Evolutionary conservation across 257 asterid species (phyloP).

Genomic region (Parsonsia alboflavescens): DNA sequence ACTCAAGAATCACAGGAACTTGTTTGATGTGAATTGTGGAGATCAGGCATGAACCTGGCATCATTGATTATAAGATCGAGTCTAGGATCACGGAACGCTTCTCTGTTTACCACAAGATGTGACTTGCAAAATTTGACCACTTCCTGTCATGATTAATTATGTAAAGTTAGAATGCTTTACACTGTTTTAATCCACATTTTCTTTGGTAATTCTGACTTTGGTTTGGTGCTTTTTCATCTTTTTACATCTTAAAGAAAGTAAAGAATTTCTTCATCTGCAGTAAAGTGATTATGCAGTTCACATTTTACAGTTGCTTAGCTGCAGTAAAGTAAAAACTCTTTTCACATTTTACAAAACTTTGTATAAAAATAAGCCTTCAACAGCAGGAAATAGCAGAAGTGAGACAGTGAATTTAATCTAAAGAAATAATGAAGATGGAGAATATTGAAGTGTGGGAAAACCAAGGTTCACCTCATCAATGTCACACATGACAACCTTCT

Average conservation of each 20-base stretch:
- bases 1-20: background rate
- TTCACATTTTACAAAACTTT: conserved; percentile 8
- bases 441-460: background rate
- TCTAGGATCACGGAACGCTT: conserved; percentile 72
- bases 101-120: conserved; percentile 64
- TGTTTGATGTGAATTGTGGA: background rate
- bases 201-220: conserved; percentile 1
- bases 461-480: conserved; percentile 63
- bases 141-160: conserved; percentile 45
- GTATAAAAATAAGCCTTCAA: too few species aligned
- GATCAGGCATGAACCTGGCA: conserved; percentile 52
- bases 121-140: conserved; percentile 90
- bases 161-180: background rate
- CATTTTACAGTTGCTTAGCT: background rate
- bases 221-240: background rate
- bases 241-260: background rate
- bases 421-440: background rate
- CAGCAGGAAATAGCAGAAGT: background rate
- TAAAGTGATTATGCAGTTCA: conserved; percentile 13
- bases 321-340: conserved; percentile 9
- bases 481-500: conserved; percentile 91
- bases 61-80: conserved; percentile 74
- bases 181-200: background rate
- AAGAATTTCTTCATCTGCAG: background rate
- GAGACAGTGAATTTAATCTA: background rate